phyloP scores from a whole-genome alignment of 73 alveolate species.

The Urostyla sp. region DNA sequence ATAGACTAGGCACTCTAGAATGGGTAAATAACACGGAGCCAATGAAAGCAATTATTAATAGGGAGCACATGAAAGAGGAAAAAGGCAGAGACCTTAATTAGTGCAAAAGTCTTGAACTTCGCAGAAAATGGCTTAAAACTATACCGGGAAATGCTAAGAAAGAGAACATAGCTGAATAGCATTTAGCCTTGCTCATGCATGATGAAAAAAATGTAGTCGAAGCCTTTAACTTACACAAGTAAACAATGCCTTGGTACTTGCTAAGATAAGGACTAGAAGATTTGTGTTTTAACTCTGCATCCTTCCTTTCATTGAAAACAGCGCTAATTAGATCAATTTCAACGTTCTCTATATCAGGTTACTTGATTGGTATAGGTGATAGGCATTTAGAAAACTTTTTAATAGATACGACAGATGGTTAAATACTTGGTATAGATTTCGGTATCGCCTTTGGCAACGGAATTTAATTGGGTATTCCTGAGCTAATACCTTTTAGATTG shows the following conservation, averaged over 20 bases:
- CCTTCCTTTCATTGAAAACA: slow-evolving; percentile 88
- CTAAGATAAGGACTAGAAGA: slow-evolving; percentile 92
- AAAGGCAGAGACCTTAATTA: slow-evolving; percentile 51
- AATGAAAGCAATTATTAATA: slow-evolving; percentile 84
- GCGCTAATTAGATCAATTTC: slow-evolving; percentile 92
- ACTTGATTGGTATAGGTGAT: slow-evolving; percentile 98
- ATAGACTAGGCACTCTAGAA: slow-evolving; percentile 94
- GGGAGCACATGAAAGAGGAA: slow-evolving; percentile 76
- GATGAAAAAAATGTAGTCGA: slow-evolving; percentile 81
- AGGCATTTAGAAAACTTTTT: slow-evolving; percentile 98
- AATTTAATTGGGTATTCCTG: slow-evolving; percentile 93
- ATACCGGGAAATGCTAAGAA: slow-evolving; percentile 65
- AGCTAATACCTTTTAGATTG: slow-evolving; percentile 96
- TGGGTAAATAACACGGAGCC: slow-evolving; percentile 98
- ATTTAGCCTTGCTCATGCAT: slow-evolving; percentile 64
- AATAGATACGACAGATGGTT: slow-evolving; percentile 91
- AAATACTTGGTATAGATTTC: slow-evolving; percentile 95
- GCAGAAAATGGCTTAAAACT: slow-evolving; percentile 57
- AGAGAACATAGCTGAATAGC: slow-evolving; percentile 75
- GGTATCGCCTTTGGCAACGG: slow-evolving; percentile 99
- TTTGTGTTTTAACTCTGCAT: slow-evolving; percentile 90
- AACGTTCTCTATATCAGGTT: slow-evolving; percentile 90
- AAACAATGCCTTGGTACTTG: slow-evolving; percentile 87
- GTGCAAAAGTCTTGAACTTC: slow-evolving; percentile 37
- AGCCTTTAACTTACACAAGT: slow-evolving; percentile 85